Conservation (phyloP, 805 yeast species). For the Candida wancherniae region DNA sequence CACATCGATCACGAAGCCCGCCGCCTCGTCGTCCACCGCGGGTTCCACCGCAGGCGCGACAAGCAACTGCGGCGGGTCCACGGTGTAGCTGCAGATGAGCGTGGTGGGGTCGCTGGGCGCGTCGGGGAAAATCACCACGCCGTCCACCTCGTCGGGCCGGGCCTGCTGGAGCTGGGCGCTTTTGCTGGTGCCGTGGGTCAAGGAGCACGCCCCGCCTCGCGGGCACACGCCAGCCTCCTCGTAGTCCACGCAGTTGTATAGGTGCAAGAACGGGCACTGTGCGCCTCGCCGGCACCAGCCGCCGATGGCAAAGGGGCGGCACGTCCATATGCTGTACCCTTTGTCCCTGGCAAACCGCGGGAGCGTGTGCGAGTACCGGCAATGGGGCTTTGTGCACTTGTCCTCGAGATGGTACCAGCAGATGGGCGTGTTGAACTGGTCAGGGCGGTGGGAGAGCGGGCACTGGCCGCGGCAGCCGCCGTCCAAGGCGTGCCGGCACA, state of each 20-base stretch:
- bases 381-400: conserved; percentile 40
- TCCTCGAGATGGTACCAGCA: conserved; percentile 26
- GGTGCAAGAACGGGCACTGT: conserved; percentile 53
- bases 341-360: conserved; percentile 46
- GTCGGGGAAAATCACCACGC: conserved; percentile 18
- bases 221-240: conserved; percentile 59
- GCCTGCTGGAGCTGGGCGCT: conserved; percentile 25
- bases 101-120: conserved; percentile 10
- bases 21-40: conserved; percentile 18
- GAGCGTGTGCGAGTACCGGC: conserved; percentile 45
- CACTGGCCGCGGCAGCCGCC: conserved; percentile 51
- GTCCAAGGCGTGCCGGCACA: conserved; percentile 49
- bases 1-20: conserved; percentile 6
- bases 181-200: conserved; percentile 41
- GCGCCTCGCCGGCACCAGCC: conserved; percentile 67
- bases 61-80: conserved; percentile 26
- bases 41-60: conserved; percentile 4
- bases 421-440: conserved; percentile 51
- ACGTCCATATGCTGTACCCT: conserved; percentile 40
- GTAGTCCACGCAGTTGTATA: conserved; percentile 65
- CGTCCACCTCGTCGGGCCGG: conserved; percentile 15
- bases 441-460: conserved; percentile 50
- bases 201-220: conserved; percentile 46
- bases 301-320: conserved; percentile 62
- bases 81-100: conserved; percentile 30